Evolutionary conservation across 1,284 basidiomycete genomes (phyloP).

Genomic region (Cryptococcus wingfieldii): DNA sequence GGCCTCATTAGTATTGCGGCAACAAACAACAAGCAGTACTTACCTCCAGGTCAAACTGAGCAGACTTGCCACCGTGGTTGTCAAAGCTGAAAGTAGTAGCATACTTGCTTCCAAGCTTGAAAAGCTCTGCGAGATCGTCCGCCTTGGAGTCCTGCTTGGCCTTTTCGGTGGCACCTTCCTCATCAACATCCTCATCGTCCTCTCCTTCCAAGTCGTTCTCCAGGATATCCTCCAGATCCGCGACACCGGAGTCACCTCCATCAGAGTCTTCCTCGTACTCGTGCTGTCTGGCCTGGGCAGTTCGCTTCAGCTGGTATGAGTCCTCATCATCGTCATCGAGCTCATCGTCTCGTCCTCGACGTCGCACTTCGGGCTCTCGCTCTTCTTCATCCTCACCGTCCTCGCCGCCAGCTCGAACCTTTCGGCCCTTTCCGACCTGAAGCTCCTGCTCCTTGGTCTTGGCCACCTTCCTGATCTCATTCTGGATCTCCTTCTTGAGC

Average conservation of each 20-base stretch:
- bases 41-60: constrained; percentile 77
- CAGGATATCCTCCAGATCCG: constrained; percentile 60
- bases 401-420: constrained; percentile 39
- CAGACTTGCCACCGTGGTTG: constrained; percentile 56
- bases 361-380: constrained; percentile 40
- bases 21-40: constrained; percentile 34
- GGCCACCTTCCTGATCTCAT: constrained; percentile 81
- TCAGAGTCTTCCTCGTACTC: constrained; percentile 64
- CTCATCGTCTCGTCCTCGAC: constrained; percentile 51
- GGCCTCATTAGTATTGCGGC: not conserved
- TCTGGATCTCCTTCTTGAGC: constrained; percentile 79
- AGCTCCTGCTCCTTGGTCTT: constrained; percentile 78
- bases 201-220: constrained; percentile 56
- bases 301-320: constrained; percentile 63
- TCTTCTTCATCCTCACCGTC: constrained; percentile 53
- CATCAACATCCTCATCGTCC: constrained; percentile 47
- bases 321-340: constrained; percentile 68
- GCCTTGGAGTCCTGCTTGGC: constrained; percentile 50
- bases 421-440: constrained; percentile 75
- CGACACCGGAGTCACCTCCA: constrained; percentile 54
- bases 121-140: constrained; percentile 47
- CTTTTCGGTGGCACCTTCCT: constrained; percentile 50
- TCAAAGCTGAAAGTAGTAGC: constrained; percentile 70
- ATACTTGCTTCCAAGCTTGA: constrained; percentile 54
- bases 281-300: constrained; percentile 61